phyloP scores from a whole-genome alignment of 805 yeast species.

The Kuraishia borneana region DNA sequence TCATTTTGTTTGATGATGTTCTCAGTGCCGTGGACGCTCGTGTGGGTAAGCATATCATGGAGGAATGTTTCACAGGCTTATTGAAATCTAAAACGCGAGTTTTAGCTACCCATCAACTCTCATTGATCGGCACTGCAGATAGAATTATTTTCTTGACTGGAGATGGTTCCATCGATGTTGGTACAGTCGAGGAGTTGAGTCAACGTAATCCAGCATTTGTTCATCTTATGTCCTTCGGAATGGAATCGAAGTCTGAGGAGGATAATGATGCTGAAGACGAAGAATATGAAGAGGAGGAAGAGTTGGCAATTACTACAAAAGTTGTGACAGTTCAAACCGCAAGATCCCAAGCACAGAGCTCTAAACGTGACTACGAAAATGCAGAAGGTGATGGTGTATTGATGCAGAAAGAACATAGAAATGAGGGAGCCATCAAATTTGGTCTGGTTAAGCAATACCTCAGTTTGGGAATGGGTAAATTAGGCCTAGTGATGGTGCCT shows the following conservation, averaged over 20 bases:
- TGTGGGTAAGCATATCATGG: constrained; percentile 73
- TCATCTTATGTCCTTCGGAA: constrained; percentile 36
- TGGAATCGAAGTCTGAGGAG: constrained; percentile 10
- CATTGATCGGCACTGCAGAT: constrained; percentile 58
- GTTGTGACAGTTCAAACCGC: constrained; percentile 11
- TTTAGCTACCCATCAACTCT: constrained; percentile 75
- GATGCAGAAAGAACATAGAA: constrained; percentile 18
- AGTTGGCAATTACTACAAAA: constrained; percentile 5
- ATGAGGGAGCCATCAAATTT: constrained; percentile 25
- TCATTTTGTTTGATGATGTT: constrained; percentile 66
- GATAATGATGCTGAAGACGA: constrained; percentile 23
- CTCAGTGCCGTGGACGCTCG: constrained; percentile 81
- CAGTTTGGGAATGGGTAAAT: constrained; percentile 42
- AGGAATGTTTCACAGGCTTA: constrained; percentile 50
- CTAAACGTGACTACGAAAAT: background rate
- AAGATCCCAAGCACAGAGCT: background rate
- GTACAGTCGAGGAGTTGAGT: constrained; percentile 44
- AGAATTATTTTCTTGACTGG: constrained; percentile 55
- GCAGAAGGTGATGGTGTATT: constrained; percentile 13
- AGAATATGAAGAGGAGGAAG: constrained; percentile 13
- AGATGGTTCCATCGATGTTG: constrained; percentile 48
- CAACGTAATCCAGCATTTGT: constrained; percentile 32
- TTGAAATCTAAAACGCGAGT: constrained; percentile 50
- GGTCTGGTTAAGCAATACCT: constrained; percentile 40
- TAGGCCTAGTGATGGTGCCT: constrained; percentile 20